Conservation (phyloP, 208 protist genomes). For the Borovskyia barvae region DNA sequence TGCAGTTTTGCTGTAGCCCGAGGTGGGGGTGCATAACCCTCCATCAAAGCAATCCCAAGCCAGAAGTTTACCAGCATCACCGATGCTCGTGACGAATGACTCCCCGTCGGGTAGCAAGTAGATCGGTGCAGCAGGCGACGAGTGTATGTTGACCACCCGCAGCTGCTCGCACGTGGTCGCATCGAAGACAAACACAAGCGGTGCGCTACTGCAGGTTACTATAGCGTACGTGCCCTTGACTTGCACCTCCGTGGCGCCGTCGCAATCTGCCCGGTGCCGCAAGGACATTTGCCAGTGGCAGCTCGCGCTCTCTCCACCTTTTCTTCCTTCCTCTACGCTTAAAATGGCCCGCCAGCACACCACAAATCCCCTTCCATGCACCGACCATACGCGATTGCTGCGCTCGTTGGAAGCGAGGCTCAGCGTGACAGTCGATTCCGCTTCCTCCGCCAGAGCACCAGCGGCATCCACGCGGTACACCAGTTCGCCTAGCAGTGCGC, state of each 20-base stretch:
- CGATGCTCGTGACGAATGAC: constrained; percentile 53
- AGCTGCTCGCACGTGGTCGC: constrained; percentile 42
- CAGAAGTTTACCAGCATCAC: constrained; percentile 20
- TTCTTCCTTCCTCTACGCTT: constrained; percentile 13
- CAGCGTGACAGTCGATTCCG: constrained; percentile 33
- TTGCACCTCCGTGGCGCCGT: constrained; percentile 47
- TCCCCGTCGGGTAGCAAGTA: constrained; percentile 66
- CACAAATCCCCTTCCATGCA: constrained; percentile 60
- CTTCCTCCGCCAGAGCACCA: constrained; percentile 2
- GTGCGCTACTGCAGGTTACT: constrained; percentile 49
- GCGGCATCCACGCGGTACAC: constrained; percentile 24
- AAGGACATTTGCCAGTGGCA: constrained; percentile 61
- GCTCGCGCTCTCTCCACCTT: not conserved
- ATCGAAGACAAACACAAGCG: constrained; percentile 66
- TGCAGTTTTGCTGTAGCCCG: constrained; percentile 35
- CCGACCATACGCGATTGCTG: constrained; percentile 65
- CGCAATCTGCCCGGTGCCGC: constrained; percentile 42
- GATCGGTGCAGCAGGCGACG: constrained; percentile 32
- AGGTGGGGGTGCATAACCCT: constrained; percentile 40
- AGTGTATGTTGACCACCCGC: constrained; percentile 42
- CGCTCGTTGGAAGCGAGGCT: constrained; percentile 50
- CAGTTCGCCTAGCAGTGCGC: constrained; percentile 24
- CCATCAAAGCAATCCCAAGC: constrained; percentile 74
- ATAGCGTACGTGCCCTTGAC: constrained; percentile 38
- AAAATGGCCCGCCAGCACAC: constrained; percentile 72